Percentiles rank a stretch among this genome's conserved stretches.
phyloP scores from a whole-genome alignment of 352 stramenopile genomes.

The Phytophthora rubi region DNA sequence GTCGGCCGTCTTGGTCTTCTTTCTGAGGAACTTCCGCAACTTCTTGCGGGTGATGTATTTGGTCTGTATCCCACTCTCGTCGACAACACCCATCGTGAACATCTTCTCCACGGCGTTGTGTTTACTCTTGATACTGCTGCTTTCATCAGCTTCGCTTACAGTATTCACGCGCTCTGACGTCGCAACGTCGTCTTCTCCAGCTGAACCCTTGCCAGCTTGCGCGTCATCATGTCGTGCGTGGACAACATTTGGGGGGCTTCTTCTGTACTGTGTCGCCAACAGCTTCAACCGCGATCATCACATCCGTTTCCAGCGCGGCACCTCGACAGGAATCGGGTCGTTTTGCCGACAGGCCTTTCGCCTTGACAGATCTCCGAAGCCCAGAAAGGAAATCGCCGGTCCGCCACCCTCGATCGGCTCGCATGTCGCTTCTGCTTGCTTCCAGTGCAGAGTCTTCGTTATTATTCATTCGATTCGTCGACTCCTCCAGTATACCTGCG shows the following conservation, averaged over 20 bases:
- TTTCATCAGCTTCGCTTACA: background rate
- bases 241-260: slow-evolving; percentile 1
- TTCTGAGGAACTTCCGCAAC: slow-evolving; percentile 17
- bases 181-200: background rate
- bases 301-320: slow-evolving; percentile 24
- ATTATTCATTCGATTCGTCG: too few species aligned
- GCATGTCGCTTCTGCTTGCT: slow-evolving; percentile 1
- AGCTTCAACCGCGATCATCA: slow-evolving; percentile 1
- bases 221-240: slow-evolving; percentile 1
- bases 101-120: slow-evolving; percentile 12
- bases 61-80: slow-evolving; percentile 1
- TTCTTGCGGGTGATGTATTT: slow-evolving; percentile 22
- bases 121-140: background rate
- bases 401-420: slow-evolving; percentile 11
- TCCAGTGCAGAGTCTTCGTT: slow-evolving; percentile 3
- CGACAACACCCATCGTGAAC: slow-evolving; percentile 13
- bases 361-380: slow-evolving; percentile 14
- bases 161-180: background rate
- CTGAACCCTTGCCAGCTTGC: slow-evolving; percentile 4
- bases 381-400: slow-evolving; percentile 9
- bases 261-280: slow-evolving; percentile 2
- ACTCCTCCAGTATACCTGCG: too few species aligned
- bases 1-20: slow-evolving; percentile 11
- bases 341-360: slow-evolving; percentile 21
- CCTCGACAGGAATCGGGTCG: slow-evolving; percentile 21